Evolutionary conservation across 176 grass and related monocot genomes (phyloP), one percentile per base, ranked within the genome.

Genomic region (Echinochloa phyllopogon): DNA sequence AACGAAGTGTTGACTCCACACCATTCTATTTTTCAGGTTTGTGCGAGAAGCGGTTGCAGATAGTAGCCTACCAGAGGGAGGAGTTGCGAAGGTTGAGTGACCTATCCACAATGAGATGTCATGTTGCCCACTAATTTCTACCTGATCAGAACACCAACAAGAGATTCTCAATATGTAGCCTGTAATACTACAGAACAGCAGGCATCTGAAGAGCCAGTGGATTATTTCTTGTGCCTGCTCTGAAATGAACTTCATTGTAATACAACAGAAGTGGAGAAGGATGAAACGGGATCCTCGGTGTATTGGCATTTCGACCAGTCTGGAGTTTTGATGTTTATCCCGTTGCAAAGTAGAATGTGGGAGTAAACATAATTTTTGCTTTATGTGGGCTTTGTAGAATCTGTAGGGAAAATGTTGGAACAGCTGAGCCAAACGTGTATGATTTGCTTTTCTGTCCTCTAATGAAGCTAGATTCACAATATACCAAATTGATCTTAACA

Each of bases 41-140:
- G 88, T 90, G 58, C 88, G 79, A 60, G 88, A 90, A 90, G 79
- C 88, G 41, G 84, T 90, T 61, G 76, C 84, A 60, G 88, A 90
- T 73, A 86, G 64, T 42, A 94, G 79, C 66, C 74, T 86, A 73
- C 84, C 79, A 50, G 79, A 90, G 76, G 84, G 88, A 83, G 88
- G 88, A 53, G 42, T 86, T 74, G 88, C 79, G 59, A 90, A 92
- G 63, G 75, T 77, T 53, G 88, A 86, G 79, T 90, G 84, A 90
- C 70, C 74, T 67, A 72, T 73, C 58, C 23, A n/a, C 18, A 41
- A 24, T 45, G 55, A 25, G 44, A 33, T 82, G 55, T 75, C 39
- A 21, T 59, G 69, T 63, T 81, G 23, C 57, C 21, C 4, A 66
- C 65, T 66, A 73, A 82, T 62, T 41, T 78, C 2, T 41, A 44